Base-by-base conservation (phyloP, 805 yeast genomes). In the Metschnikowia proteae region DNA sequence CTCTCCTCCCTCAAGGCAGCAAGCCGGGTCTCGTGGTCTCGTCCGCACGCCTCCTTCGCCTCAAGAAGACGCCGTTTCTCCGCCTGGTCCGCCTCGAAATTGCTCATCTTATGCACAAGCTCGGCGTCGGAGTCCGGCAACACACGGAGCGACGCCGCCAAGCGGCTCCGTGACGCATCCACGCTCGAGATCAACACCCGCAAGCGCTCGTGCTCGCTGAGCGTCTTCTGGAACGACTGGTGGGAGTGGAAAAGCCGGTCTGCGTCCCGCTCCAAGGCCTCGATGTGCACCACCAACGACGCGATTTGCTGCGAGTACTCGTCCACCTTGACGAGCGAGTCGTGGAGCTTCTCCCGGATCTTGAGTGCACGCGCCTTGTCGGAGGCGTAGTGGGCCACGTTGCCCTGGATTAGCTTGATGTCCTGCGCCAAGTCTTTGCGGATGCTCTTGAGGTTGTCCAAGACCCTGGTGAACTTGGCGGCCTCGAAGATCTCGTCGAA, bases 401-500 rank as follows among this genome's bases (percentile, higher is more conserved):
- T 82, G 58, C 87, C 89, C 54, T 86, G 83, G 41, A 90, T 73
- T 7, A 92, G 65, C 59, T 84, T 86, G 33, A 88, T 84, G 50
- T 90, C 96, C 1, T 75, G 71, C 8, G 82, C 71, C 79, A 88
- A 80, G 38, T 88, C 95, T 59, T 91, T 92, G 46, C 86, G 80
- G 37, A 90, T 79, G 1, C 64, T 65, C 61, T 90, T 91, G 59
- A 94, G 73, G 46, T 80, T 81, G 50, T 91, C 97, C 33, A 94
- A 71, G 0, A 94, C 96, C 61, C 88, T 92, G 0, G 97, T 89
- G 60, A 87, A 95, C 64, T 88, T 90, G 56, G 89, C 80, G 0
- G 97, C 97, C 66, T 94, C 97, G 60, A 94, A 94, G 6, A 94
- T 92, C 65, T 94, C 99, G 65, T 94, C 99, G 60, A 94, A 95